Evolutionary conservation across 441 rosid genomes (phyloP).

Genomic region (Erysimum pusillum): DNA sequence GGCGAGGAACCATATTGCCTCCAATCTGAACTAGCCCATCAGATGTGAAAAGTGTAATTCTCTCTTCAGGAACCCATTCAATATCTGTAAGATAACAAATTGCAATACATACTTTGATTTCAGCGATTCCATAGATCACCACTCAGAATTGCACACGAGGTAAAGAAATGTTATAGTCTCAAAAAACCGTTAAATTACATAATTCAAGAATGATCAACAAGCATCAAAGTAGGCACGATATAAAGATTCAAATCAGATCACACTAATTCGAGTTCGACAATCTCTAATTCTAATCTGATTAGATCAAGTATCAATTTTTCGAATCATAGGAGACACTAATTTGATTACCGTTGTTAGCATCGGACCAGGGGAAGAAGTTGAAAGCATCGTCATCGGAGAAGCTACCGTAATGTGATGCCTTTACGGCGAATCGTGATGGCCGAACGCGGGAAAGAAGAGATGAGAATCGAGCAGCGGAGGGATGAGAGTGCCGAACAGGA

Average conservation of each 20-base stretch:
- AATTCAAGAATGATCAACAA: background rate
- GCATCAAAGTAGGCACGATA: background rate
- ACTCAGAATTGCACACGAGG: background rate
- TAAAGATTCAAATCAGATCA: slow-evolving; percentile 9
- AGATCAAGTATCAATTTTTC: background rate
- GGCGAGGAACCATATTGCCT: slow-evolving; percentile 85
- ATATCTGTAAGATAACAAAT: slow-evolving; percentile 50
- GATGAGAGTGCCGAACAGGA: slow-evolving; percentile 41
- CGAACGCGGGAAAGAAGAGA: slow-evolving; percentile 43
- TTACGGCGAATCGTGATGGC: slow-evolving; percentile 56
- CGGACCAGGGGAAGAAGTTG: slow-evolving; percentile 80
- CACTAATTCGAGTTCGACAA: background rate
- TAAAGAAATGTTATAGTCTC: background rate
- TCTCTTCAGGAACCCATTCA: slow-evolving; percentile 89
- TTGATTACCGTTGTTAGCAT: slow-evolving; percentile 56
- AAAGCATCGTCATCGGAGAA: slow-evolving; percentile 70
- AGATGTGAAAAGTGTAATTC: slow-evolving; percentile 81
- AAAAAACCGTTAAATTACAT: background rate
- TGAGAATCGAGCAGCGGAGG: slow-evolving; percentile 43
- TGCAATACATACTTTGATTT: background rate
- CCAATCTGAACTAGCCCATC: slow-evolving; percentile 96
- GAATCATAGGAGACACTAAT: background rate
- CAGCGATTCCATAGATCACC: background rate
- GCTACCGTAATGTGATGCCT: slow-evolving; percentile 62
- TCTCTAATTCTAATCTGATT: background rate